A percentile compares a stretch with the other conserved stretches of the same genome.
Evolutionary conservation across 177 flowering plant genomes (phyloP).

Genomic region (Vitis hybrid): DNA sequence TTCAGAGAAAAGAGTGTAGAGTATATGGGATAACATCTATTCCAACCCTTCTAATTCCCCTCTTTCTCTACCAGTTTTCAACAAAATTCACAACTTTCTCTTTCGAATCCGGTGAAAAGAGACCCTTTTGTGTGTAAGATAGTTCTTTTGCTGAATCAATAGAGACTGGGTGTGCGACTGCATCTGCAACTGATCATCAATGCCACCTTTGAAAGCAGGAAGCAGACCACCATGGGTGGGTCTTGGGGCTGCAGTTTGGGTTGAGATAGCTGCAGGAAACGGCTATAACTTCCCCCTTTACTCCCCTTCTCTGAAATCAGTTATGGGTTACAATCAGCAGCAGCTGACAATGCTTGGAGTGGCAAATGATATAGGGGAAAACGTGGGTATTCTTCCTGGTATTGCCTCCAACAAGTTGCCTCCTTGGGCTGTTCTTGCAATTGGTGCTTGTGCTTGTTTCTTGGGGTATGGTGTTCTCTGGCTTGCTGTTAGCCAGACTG

Average conservation of each 20-base stretch:
- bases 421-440: constrained; percentile 57
- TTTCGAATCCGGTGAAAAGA: too few species aligned
- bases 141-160: too few species aligned
- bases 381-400: constrained; percentile 32
- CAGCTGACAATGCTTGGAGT: constrained; percentile 58
- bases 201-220: constrained; percentile 37
- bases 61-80: too few species aligned
- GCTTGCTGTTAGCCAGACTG: constrained; percentile 60
- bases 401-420: constrained; percentile 65
- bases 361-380: constrained; percentile 57
- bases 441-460: constrained; percentile 53
- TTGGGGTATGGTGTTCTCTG: constrained; percentile 78
- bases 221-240: constrained; percentile 69
- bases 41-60: too few species aligned
- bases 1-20: too few species aligned
- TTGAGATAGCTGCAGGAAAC: constrained; percentile 45
- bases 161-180: too few species aligned
- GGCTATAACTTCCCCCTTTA: constrained; percentile 50
- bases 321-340: constrained; percentile 48
- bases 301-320: constrained; percentile 46
- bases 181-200: constrained; percentile 5
- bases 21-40: too few species aligned
- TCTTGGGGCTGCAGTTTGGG: constrained; percentile 57
- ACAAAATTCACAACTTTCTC: too few species aligned
- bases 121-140: too few species aligned